phyloP scores from a whole-genome alignment of 2,329 filamentous ascomycete genomes.

The Fusarium domesticum region DNA sequence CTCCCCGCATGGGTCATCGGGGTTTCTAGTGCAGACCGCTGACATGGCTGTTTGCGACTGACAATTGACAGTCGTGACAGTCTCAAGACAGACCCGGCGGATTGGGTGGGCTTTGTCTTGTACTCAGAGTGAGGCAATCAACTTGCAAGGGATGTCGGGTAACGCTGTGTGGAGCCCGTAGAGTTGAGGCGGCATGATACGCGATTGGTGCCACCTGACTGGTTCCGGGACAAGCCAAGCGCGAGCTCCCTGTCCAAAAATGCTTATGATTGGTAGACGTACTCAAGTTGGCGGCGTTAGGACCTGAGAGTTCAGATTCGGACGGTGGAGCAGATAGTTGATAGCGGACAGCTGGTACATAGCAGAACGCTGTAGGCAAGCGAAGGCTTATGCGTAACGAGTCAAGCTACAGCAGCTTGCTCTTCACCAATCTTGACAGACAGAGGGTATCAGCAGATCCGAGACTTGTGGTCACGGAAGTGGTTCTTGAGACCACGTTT shows the following conservation, averaged over 20 bases:
- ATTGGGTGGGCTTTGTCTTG: conserved; percentile 17
- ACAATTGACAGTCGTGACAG: no score
- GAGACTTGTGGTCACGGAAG: conserved; percentile 12
- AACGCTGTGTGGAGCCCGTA: conserved; percentile 27
- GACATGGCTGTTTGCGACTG: not conserved
- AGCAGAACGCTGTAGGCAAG: not conserved
- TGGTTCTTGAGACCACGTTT: conserved; percentile 21
- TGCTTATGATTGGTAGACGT: conserved; percentile 22
- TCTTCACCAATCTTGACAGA: conserved; percentile 9
- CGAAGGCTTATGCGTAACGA: not conserved
- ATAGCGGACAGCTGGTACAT: not conserved
- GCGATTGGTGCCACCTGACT: conserved; percentile 31
- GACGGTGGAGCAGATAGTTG: not conserved
- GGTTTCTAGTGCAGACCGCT: no score
- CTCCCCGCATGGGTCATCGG: no score
- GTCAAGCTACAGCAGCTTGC: not conserved
- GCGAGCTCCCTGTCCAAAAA: conserved; percentile 18
- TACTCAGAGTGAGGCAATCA: conserved; percentile 26
- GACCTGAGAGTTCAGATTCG: conserved; percentile 12
- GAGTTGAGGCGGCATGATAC: conserved; percentile 28
- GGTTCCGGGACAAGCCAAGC: conserved; percentile 24
- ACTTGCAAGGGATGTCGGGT: conserved; percentile 29
- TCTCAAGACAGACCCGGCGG: conserved; percentile 17
- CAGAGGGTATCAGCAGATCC: conserved; percentile 18
- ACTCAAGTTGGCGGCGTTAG: conserved; percentile 20